These are phyloP conservation scores for Cystobasidium ongulense DNA, from an alignment of 768 basidiomycete genomes.

Conservation along the genomic window DNA sequence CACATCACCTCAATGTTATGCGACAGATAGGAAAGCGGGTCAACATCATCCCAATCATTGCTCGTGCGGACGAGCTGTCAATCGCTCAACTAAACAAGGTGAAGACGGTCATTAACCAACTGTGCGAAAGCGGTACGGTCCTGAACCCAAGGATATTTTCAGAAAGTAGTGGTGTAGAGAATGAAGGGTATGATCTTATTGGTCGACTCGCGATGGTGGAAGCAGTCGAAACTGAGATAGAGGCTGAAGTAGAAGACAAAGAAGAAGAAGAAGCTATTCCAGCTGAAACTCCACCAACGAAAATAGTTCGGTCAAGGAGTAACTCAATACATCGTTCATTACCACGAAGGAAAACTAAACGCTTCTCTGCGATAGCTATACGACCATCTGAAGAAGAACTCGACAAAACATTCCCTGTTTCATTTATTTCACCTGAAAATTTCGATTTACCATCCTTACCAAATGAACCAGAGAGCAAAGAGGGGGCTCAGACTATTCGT, in stretches of 20 bases:
- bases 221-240: background rate
- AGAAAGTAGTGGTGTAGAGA: background rate
- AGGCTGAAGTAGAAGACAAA: too few species aligned
- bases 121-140: background rate
- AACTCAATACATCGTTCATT: background rate
- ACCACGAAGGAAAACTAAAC: background rate
- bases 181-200: background rate
- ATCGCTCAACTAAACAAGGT: background rate
- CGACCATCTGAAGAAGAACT: background rate
- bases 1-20: background rate
- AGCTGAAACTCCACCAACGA: background rate
- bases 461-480: background rate
- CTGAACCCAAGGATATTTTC: background rate
- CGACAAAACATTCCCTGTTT: background rate
- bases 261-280: background rate
- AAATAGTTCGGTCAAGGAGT: background rate
- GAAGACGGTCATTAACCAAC: background rate
- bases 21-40: slow-evolving; percentile 1
- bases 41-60: background rate
- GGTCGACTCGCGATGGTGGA: background rate
- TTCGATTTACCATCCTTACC: background rate
- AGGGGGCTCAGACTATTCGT: background rate
- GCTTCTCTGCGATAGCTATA: background rate
- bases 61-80: background rate
- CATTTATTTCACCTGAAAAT: background rate